Conservation (phyloP, 176 grass and related monocot species). For the Neostapfia colusana region DNA sequence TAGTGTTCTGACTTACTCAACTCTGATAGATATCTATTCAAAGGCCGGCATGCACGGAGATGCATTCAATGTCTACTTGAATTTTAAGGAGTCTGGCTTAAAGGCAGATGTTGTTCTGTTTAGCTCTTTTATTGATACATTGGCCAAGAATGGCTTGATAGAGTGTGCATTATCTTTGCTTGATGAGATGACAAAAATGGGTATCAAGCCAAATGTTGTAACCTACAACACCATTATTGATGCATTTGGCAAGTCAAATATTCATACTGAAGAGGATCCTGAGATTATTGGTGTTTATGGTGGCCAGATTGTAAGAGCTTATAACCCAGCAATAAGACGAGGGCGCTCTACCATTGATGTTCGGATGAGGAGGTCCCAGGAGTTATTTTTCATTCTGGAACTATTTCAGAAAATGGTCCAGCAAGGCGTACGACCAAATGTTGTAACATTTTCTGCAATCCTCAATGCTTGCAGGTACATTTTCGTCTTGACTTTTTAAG, state of each 20-base stretch:
- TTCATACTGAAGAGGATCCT: constrained; percentile 52
- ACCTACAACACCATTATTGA: constrained; percentile 96
- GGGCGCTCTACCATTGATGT: constrained; percentile 40
- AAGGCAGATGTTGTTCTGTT: constrained; percentile 96
- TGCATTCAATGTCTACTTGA: constrained; percentile 90
- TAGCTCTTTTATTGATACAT: constrained; percentile 95
- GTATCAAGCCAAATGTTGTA: constrained; percentile 95
- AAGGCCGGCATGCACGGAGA: constrained; percentile 94
- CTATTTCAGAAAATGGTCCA: constrained; percentile 97
- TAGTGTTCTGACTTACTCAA: constrained; percentile 92
- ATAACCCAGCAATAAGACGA: constrained; percentile 45
- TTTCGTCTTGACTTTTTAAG: constrained; percentile 13
- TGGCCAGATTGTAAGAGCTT: constrained; percentile 55
- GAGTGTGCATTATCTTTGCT: constrained; percentile 91
- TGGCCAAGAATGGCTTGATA: constrained; percentile 95
- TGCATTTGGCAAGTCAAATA: constrained; percentile 86
- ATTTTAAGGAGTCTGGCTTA: constrained; percentile 91
- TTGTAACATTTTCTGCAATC: constrained; percentile 97
- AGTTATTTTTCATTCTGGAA: constrained; percentile 94
- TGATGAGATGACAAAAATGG: constrained; percentile 85
- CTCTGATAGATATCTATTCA: constrained; percentile 96
- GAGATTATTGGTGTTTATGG: constrained; percentile 50
- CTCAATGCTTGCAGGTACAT: constrained; percentile 96
- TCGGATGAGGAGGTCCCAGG: constrained; percentile 68
- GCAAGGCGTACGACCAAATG: constrained; percentile 92